Percentiles rank a stretch among this genome's conserved stretches.
These are phyloP conservation scores for Chaetomium fimeti DNA, from an alignment of 495 filamentous ascomycete genomes.

Conservation along the genomic window DNA sequence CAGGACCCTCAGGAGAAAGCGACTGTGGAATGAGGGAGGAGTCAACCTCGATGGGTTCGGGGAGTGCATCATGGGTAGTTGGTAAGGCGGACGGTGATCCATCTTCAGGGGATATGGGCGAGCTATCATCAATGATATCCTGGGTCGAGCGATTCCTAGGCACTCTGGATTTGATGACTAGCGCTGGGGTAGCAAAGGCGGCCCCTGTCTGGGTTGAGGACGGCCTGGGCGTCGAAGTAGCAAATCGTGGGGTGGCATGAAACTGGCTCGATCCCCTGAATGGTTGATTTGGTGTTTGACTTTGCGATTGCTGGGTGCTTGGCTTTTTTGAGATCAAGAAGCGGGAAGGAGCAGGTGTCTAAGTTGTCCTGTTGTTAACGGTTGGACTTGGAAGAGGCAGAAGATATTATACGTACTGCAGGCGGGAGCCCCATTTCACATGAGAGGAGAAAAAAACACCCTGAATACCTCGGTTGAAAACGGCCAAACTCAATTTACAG, in stretches of 20 bases:
- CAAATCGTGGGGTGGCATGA: slow-evolving; percentile 44
- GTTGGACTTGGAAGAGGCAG: neutral
- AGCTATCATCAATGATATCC: slow-evolving; percentile 36
- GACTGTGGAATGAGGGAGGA: slow-evolving; percentile 32
- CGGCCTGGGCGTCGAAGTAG: slow-evolving; percentile 31
- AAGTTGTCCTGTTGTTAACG: neutral
- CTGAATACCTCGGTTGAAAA: neutral
- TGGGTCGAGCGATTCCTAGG: slow-evolving; percentile 26
- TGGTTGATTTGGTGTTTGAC: slow-evolving; percentile 35
- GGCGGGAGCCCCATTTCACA: slow-evolving; percentile 17
- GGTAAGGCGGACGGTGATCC: slow-evolving; percentile 18
- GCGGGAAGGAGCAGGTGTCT: slow-evolving; percentile 47
- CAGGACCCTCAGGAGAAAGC: slow-evolving; percentile 11
- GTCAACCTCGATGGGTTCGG: slow-evolving; percentile 40
- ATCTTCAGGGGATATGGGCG: slow-evolving; percentile 19
- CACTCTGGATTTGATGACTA: slow-evolving; percentile 25
- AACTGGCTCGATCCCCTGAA: slow-evolving; percentile 37
- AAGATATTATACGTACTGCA: neutral
- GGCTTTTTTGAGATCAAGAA: slow-evolving; percentile 42
- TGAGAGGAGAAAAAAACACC: too few relatives aligned
- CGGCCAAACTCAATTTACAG: neutral
- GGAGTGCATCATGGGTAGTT: slow-evolving; percentile 17
- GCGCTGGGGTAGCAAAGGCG: slow-evolving; percentile 23
- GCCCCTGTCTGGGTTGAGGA: slow-evolving; percentile 24
- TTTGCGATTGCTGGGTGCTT: slow-evolving; percentile 31